Percentiles rank a stretch among this genome's conserved stretches.
Evolutionary conservation across 768 basidiomycete species (phyloP).

Genomic region (Tylopilus plumbeoviolaceoides): DNA sequence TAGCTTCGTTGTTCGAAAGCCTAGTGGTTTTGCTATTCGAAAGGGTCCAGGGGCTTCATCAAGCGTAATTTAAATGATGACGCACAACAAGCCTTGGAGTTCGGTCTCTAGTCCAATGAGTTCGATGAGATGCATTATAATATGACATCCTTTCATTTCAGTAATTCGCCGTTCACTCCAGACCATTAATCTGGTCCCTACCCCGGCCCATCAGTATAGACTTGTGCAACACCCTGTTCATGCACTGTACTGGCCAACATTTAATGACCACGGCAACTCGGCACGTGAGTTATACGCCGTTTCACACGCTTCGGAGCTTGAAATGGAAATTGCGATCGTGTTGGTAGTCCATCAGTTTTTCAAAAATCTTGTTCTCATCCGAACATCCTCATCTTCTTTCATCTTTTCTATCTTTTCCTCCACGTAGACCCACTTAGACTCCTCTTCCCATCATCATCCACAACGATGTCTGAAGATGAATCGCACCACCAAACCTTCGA

Average conservation of each 20-base stretch:
- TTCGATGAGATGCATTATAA: neutral
- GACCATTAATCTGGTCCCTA: neutral
- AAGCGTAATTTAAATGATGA: no score
- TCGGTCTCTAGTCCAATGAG: neutral
- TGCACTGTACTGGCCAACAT: no score
- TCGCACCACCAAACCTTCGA: constrained; percentile 90
- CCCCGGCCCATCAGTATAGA: no score
- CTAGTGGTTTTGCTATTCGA: neutral
- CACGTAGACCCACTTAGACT: constrained; percentile 23
- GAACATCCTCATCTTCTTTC: constrained; percentile 22
- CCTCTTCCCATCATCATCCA: constrained; percentile 4
- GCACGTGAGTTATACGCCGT: constrained; percentile 7
- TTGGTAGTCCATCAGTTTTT: constrained; percentile 1
- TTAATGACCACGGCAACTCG: constrained; percentile 14
- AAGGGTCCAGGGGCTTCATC: neutral
- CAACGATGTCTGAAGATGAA: constrained; percentile 86
- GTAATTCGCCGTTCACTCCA: neutral
- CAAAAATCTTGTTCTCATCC: constrained; percentile 22
- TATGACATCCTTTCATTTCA: neutral
- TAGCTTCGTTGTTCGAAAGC: no score
- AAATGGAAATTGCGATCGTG: constrained; percentile 32
- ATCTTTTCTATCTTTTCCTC: constrained; percentile 20
- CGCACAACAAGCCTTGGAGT: no score
- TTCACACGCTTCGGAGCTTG: constrained; percentile 36
- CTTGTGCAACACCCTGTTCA: no score